Evolutionary conservation across 148 eudicot genomes (phyloP).

Genomic region (Limonium bicolor): DNA sequence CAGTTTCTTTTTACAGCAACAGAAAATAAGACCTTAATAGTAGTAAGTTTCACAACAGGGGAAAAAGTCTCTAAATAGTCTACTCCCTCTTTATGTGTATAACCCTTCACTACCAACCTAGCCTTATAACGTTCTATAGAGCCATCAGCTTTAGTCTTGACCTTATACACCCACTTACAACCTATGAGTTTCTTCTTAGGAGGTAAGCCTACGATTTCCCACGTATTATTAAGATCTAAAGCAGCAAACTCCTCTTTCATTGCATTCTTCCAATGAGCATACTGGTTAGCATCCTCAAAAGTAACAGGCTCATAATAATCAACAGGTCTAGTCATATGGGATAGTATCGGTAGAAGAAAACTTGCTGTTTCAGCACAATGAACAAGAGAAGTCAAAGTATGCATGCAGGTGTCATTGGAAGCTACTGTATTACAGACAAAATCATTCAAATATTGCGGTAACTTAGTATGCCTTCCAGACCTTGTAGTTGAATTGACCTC

Average conservation of each 20-base stretch:
- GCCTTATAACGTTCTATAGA: background rate
- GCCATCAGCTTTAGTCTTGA: background rate
- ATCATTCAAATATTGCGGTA: background rate
- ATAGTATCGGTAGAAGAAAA: background rate
- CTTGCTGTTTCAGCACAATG: background rate
- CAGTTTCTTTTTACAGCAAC: background rate
- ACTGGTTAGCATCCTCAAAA: background rate
- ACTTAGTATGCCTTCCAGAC: background rate
- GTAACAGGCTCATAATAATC: background rate
- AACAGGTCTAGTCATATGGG: background rate
- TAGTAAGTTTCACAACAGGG: background rate
- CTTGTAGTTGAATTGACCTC: background rate
- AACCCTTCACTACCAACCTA: background rate
- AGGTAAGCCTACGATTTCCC: background rate
- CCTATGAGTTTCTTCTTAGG: background rate
- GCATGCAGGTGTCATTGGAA: background rate
- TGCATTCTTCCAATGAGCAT: background rate
- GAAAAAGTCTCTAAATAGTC: background rate
- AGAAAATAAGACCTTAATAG: background rate
- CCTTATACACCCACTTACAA: background rate
- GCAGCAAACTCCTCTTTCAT: background rate
- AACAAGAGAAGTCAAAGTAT: background rate
- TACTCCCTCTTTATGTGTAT: background rate
- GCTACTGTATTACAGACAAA: background rate
- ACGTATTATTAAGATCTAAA: background rate